phyloP scores from a whole-genome alignment of 495 filamentous ascomycete species.

The Lasiosphaeris hirsuta region DNA sequence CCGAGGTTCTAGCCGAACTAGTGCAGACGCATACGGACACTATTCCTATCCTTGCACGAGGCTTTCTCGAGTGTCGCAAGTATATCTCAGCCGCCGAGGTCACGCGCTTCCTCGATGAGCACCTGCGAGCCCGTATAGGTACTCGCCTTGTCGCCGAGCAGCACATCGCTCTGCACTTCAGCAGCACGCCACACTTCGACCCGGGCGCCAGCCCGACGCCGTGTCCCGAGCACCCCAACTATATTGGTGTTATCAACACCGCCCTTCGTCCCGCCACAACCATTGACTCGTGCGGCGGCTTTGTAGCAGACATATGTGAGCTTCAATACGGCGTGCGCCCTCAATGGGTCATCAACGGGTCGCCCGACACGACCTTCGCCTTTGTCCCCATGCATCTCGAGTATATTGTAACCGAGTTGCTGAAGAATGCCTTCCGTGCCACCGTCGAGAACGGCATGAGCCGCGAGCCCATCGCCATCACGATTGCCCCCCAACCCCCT shows the following conservation, averaged over 20 bases:
- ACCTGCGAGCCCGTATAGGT: conserved; percentile 89
- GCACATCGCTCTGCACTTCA: conserved; percentile 89
- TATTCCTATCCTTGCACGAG: conserved; percentile 85
- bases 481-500: conserved; percentile 82
- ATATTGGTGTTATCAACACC: conserved; percentile 97
- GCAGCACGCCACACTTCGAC: conserved; percentile 65
- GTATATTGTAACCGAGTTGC: conserved; percentile 91
- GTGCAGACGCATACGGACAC: conserved; percentile 92
- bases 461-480: conserved; percentile 80
- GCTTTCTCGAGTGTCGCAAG: conserved; percentile 85
- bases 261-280: conserved; percentile 76
- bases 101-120: conserved; percentile 87
- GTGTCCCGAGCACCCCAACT: conserved; percentile 58
- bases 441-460: conserved; percentile 78
- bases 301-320: conserved; percentile 94
- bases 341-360: conserved; percentile 73
- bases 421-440: conserved; percentile 96
- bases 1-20: conserved; percentile 85
- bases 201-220: conserved; percentile 40
- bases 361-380: conserved; percentile 76
- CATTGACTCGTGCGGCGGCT: conserved; percentile 76
- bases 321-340: conserved; percentile 91
- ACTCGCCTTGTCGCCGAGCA: conserved; percentile 94
- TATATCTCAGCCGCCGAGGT: conserved; percentile 80
- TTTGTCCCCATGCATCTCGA: conserved; percentile 94